phyloP scores from a whole-genome alignment of 345 rosid genomes.

The Anacardium occidentale region DNA sequence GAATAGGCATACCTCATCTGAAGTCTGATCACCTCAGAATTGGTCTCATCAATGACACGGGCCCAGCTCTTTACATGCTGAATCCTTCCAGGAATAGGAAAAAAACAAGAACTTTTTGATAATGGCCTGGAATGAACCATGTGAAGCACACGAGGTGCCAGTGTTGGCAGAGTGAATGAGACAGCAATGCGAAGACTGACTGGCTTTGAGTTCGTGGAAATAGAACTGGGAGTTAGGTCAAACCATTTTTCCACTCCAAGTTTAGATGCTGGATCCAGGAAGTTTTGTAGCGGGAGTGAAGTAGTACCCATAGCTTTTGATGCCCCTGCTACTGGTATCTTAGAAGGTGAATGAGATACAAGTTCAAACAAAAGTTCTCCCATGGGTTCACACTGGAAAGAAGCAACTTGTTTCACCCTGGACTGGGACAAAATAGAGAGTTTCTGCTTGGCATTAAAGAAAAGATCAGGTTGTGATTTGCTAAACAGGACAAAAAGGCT shows the following conservation, averaged over 20 bases:
- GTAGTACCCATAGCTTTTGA: conserved; percentile 55
- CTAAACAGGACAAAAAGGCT: conserved; percentile 55
- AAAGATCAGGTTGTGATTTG: conserved; percentile 66
- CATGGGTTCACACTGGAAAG: conserved; percentile 71
- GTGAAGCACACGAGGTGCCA: conserved; percentile 49
- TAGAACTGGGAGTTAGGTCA: conserved; percentile 51
- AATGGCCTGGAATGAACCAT: conserved; percentile 47
- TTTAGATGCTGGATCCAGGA: conserved; percentile 58
- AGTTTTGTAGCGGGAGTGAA: conserved; percentile 55
- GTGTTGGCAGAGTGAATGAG: conserved; percentile 66
- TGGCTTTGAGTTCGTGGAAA: conserved; percentile 37
- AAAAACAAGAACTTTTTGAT: conserved; percentile 57
- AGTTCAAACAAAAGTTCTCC: conserved; percentile 83
- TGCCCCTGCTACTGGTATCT: conserved; percentile 34
- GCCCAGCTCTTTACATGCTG: conserved; percentile 46
- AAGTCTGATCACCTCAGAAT: conserved; percentile 65
- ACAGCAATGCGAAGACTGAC: conserved; percentile 60
- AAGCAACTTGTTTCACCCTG: conserved; percentile 61
- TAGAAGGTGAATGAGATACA: conserved; percentile 52
- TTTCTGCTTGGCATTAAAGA: conserved; percentile 57
- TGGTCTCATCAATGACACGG: conserved; percentile 47
- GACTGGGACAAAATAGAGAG: conserved; percentile 58
- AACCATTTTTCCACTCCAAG: conserved; percentile 80
- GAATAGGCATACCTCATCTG: conserved; percentile 71
- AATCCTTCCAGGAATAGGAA: conserved; percentile 49